Percentiles rank a stretch among this genome's conserved stretches.
Conservation (phyloP, 768 basidiomycete species). For the Amanita pseudoporphyria region DNA sequence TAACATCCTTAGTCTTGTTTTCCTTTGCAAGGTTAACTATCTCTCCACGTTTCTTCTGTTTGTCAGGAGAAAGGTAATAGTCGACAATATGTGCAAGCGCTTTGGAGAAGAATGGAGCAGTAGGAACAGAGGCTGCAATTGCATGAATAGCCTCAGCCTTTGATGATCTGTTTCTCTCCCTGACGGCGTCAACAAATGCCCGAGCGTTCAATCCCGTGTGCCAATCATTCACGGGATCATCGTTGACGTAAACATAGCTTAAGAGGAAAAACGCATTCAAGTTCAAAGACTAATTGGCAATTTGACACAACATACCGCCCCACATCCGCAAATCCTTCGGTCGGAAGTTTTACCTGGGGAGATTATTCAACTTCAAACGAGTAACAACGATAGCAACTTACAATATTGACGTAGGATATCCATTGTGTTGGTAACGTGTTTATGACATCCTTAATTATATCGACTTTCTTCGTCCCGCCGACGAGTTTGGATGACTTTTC, state of each 20-base stretch:
- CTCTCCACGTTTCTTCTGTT: conserved; percentile 25
- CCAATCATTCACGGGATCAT: conserved; percentile 38
- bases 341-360: conserved; percentile 8
- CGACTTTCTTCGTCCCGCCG: conserved; percentile 27
- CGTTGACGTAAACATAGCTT: conserved; percentile 38
- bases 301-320: conserved; percentile 29
- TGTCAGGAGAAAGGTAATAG: conserved; percentile 41
- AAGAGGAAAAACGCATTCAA: background rate
- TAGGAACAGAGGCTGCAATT: conserved; percentile 46
- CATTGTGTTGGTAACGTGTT: conserved; percentile 54
- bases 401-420: conserved; percentile 42
- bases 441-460: conserved; percentile 61
- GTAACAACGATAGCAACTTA: conserved; percentile 21
- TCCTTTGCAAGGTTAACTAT: conserved; percentile 24
- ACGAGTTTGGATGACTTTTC: conserved; percentile 24
- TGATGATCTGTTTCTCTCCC: conserved; percentile 7
- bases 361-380: background rate
- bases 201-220: conserved; percentile 31
- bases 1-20: conserved; percentile 17
- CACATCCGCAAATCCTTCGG: conserved; percentile 35
- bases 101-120: conserved; percentile 45
- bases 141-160: conserved; percentile 36
- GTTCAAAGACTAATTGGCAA: background rate
- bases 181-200: conserved; percentile 13
- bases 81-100: conserved; percentile 47